phyloP scores from a whole-genome alignment of 2,329 filamentous ascomycete species.

The Clonostachys rhizophaga region DNA sequence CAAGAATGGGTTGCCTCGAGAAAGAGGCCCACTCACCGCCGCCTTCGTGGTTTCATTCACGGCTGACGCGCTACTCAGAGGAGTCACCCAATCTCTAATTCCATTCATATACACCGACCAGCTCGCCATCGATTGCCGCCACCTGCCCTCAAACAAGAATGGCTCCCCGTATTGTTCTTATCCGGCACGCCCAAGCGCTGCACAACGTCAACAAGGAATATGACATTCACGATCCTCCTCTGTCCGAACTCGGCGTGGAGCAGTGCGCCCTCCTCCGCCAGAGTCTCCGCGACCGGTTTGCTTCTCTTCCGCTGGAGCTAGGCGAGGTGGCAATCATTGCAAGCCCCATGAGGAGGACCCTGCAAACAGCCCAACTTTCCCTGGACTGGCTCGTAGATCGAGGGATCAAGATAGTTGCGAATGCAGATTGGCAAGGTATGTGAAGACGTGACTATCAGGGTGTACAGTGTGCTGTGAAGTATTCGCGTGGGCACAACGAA shows the following conservation, averaged over 20 bases:
- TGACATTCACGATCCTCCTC: constrained; percentile 40
- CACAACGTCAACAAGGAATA: constrained; percentile 48
- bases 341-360: constrained; percentile 60
- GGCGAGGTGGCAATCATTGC: constrained; percentile 46
- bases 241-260: constrained; percentile 41
- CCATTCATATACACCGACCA: no score
- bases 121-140: no score
- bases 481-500: no score
- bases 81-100: no score
- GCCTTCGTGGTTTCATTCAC: no score
- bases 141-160: constrained; percentile 19
- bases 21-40: no score
- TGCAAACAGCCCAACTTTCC: constrained; percentile 57
- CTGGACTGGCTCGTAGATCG: constrained; percentile 53
- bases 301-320: constrained; percentile 12
- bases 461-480: neutral
- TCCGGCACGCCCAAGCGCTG: constrained; percentile 80
- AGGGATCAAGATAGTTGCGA: constrained; percentile 48
- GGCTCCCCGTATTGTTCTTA: constrained; percentile 65
- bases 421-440: constrained; percentile 61
- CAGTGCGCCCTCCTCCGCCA: constrained; percentile 41
- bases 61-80: no score
- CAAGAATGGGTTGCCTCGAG: no score
- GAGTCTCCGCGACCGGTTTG: constrained; percentile 32
- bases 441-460: neutral